phyloP scores from a whole-genome alignment of 2,329 filamentous ascomycete genomes.

The Coniochaeta sp. region DNA sequence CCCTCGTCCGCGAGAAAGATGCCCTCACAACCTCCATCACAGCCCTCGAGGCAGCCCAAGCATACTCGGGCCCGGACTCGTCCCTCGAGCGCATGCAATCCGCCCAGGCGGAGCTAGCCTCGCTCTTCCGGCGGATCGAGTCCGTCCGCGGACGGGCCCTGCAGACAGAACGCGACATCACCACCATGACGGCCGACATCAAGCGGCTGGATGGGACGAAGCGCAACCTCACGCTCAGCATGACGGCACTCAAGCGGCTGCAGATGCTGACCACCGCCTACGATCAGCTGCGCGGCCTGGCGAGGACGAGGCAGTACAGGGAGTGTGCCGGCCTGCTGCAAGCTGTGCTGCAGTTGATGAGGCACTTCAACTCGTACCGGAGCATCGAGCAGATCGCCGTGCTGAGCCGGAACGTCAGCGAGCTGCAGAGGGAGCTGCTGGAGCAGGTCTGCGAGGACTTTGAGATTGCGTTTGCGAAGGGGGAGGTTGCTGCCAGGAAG shows the following conservation, averaged over 20 bases:
- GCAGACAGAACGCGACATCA: conserved; percentile 91
- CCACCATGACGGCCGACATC: conserved; percentile 97
- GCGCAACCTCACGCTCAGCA: conserved; percentile 89
- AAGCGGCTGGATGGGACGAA: conserved; percentile 96
- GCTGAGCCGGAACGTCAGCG: conserved; percentile 84
- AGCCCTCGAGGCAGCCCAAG: conserved; percentile 66
- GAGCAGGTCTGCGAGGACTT: conserved; percentile 99
- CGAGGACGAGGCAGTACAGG: conserved; percentile 81
- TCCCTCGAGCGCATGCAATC: conserved; percentile 87
- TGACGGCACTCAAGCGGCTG: conserved; percentile 93
- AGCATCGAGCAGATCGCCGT: conserved; percentile 97
- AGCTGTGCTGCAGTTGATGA: conserved; percentile 95
- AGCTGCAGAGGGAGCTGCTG: conserved; percentile 83
- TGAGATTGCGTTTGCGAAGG: conserved; percentile 87
- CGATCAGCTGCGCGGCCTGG: conserved; percentile 80
- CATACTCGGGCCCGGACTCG: conserved; percentile 69
- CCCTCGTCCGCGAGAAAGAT: conserved; percentile 70
- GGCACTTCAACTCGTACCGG: conserved; percentile 95
- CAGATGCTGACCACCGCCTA: conserved; percentile 99
- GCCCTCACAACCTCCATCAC: conserved; percentile 74
- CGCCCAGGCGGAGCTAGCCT: conserved; percentile 80
- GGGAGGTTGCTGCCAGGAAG: conserved; percentile 64
- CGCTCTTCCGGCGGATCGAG: conserved; percentile 91
- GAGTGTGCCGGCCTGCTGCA: conserved; percentile 92
- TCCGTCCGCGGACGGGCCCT: conserved; percentile 81